Evolutionary conservation across 768 basidiomycete species (phyloP).

Genomic region (Rhizopogon rudus): DNA sequence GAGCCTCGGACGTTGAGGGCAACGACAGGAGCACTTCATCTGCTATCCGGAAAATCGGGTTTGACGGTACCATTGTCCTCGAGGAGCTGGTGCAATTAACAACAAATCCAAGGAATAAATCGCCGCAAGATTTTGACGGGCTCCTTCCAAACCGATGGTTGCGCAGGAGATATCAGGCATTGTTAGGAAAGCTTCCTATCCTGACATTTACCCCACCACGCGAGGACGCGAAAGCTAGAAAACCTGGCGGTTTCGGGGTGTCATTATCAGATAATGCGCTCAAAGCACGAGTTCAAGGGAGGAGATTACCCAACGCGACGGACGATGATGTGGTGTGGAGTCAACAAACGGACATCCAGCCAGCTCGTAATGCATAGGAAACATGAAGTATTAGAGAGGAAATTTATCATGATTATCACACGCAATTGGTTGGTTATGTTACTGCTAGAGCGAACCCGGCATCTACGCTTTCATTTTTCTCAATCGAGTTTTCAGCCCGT

Average conservation of each 20-base stretch:
- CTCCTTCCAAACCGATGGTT: conserved; percentile 26
- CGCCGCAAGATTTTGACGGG: conserved; percentile 20
- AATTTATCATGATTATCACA: too few relatives aligned
- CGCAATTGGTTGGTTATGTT: neutral
- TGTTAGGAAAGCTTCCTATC: conserved; percentile 58
- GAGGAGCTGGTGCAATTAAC: conserved; percentile 44
- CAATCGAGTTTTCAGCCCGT: neutral
- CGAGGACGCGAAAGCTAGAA: neutral
- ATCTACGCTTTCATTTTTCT: too few relatives aligned
- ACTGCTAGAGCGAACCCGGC: neutral
- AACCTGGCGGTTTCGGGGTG: conserved; percentile 22
- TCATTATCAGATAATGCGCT: conserved; percentile 27
- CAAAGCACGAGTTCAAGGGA: conserved; percentile 8
- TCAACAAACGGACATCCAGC: neutral
- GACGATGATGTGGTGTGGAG: conserved; percentile 34
- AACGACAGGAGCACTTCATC: conserved; percentile 11
- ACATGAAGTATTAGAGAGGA: neutral
- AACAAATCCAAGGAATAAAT: conserved; percentile 22
- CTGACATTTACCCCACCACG: conserved; percentile 30
- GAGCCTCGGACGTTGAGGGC: neutral
- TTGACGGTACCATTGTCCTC: conserved; percentile 39
- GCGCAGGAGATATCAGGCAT: conserved; percentile 49
- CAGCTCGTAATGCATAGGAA: neutral
- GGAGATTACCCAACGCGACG: conserved; percentile 19
- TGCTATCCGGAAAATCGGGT: conserved; percentile 32